phyloP scores from a whole-genome alignment of 805 yeast genomes.

The Wickerhamomyces alni region DNA sequence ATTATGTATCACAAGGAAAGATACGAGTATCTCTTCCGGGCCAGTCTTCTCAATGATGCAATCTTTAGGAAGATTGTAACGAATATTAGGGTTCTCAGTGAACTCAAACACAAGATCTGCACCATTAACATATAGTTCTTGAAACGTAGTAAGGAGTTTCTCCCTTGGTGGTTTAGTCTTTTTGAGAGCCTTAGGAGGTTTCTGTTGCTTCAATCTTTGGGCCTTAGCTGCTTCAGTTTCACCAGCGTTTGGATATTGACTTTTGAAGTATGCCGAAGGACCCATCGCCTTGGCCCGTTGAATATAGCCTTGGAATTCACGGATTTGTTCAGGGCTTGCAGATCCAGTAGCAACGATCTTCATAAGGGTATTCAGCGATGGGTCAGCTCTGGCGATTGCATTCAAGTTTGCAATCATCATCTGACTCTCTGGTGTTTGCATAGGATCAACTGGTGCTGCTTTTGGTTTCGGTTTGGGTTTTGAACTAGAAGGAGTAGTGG shows the following conservation, averaged over 20 bases:
- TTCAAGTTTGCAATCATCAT: constrained; percentile 84
- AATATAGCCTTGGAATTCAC: constrained; percentile 75
- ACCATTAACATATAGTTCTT: constrained; percentile 58
- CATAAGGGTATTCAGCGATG: constrained; percentile 67
- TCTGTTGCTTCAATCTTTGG: constrained; percentile 14
- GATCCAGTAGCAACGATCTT: constrained; percentile 78
- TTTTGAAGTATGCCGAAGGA: constrained; percentile 33
- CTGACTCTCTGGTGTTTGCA: constrained; percentile 59
- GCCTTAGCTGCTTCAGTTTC: not conserved
- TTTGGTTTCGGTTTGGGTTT: constrained; percentile 3
- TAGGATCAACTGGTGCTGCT: constrained; percentile 30
- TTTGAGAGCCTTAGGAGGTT: constrained; percentile 8
- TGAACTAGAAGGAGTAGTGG: too few species aligned
- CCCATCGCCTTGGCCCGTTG: constrained; percentile 76
- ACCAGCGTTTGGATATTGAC: constrained; percentile 18
- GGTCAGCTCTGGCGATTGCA: constrained; percentile 70
- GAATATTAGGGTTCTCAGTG: constrained; percentile 66
- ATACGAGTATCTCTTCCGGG: constrained; percentile 29
- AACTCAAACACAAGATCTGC: constrained; percentile 83
- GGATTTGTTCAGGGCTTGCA: constrained; percentile 67
- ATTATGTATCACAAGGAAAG: constrained; percentile 29
- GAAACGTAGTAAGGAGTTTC: constrained; percentile 66
- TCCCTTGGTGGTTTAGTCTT: constrained; percentile 31
- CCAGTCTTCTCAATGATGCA: constrained; percentile 59
- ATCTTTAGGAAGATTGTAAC: constrained; percentile 72